phyloP scores from a whole-genome alignment of 805 yeast genomes.

The Nakazawaea sp. region DNA sequence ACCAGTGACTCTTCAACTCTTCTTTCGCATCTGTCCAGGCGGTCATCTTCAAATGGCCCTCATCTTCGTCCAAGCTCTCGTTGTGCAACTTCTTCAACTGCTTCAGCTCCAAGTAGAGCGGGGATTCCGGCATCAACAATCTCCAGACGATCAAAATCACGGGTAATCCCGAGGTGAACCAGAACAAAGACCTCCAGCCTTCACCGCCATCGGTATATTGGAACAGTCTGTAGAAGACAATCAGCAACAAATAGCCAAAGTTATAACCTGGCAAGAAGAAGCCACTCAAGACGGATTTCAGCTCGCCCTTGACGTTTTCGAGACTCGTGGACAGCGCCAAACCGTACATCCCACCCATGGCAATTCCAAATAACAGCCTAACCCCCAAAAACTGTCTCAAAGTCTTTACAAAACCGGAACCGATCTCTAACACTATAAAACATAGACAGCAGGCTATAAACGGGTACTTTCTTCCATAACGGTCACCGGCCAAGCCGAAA shows the following conservation, averaged over 20 bases:
- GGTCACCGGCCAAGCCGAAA: conserved; percentile 43
- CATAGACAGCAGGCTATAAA: conserved; percentile 30
- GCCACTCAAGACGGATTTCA: conserved; percentile 47
- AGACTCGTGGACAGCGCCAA: conserved; percentile 34
- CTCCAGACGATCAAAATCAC: conserved; percentile 54
- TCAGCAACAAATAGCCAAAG: conserved; percentile 49
- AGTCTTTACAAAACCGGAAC: conserved; percentile 45
- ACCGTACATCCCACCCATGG: conserved; percentile 44
- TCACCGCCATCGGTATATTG: conserved; percentile 35
- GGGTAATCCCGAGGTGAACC: conserved; percentile 71
- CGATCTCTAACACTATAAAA: conserved; percentile 41
- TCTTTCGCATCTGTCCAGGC: conserved; percentile 21
- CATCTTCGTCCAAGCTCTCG: conserved; percentile 13
- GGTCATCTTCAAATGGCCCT: conserved; percentile 9
- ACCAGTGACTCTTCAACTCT: conserved; percentile 49
- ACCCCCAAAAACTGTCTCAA: conserved; percentile 43
- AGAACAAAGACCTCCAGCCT: conserved; percentile 66
- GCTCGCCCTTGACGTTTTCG: conserved; percentile 33
- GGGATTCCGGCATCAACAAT: conserved; percentile 52
- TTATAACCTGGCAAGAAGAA: conserved; percentile 68
- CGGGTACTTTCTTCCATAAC: conserved; percentile 47
- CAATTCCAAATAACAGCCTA: conserved; percentile 46
- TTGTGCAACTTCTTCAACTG: conserved; percentile 17
- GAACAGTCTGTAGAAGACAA: conserved; percentile 47
- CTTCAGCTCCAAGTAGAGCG: conserved; percentile 33